These are phyloP conservation scores for cucumber (Cucumis sativus) DNA, from an alignment of 306 rosid genomes.

Conservation along the genomic window Cucumber_9930_V3 NC_026657.2:29837001-29837500, in stretches of 20 bases:
- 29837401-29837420: not conserved
- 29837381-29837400: not conserved
- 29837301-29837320: not conserved
- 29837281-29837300: not conserved
- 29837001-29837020: not conserved
- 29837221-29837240: not conserved
- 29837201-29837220: not conserved
- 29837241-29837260: not conserved
- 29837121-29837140: not conserved
- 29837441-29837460: not conserved
- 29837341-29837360: not conserved
- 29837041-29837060: not conserved
- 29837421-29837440: not conserved
- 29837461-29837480: not conserved
- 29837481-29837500: conserved; percentile 2
- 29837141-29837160: not conserved
- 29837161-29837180: not conserved
- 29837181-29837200: not conserved
- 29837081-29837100: not conserved
- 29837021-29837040: not conserved
- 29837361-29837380: not conserved
- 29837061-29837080: not conserved
- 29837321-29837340: not conserved
- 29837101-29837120: not conserved
- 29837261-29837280: not conserved